A percentile compares a stretch with the other conserved stretches of the same genome.
phyloP scores from a whole-genome alignment of 768 basidiomycete species.

The Cyclocybe cylindracea region DNA sequence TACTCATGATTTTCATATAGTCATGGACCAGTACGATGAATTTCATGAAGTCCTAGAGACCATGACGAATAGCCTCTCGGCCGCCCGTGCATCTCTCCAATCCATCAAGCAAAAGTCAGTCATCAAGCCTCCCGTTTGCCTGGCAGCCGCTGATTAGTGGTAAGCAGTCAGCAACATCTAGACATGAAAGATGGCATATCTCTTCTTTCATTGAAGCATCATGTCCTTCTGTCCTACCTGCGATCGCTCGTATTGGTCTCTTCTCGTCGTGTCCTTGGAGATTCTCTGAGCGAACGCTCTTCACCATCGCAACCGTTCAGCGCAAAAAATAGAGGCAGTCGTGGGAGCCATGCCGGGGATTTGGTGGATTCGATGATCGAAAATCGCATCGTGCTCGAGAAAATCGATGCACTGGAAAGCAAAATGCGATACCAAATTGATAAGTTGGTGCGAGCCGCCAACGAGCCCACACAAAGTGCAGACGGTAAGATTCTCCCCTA shows the following conservation, averaged over 20 bases:
- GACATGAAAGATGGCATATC: conserved; percentile 84
- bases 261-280: conserved; percentile 69
- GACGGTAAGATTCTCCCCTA: conserved; percentile 53
- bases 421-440: conserved; percentile 96
- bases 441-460: conserved; percentile 81
- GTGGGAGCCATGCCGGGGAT: conserved; percentile 70
- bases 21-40: conserved; percentile 25
- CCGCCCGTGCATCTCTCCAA: conserved; percentile 58
- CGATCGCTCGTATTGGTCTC: conserved; percentile 78
- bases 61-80: conserved; percentile 63
- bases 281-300: conserved; percentile 54
- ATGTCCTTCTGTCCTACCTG: conserved; percentile 81
- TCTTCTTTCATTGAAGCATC: conserved; percentile 84
- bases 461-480: conserved; percentile 51
- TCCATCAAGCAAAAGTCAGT: conserved; percentile 57
- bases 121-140: conserved; percentile 5
- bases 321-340: conserved; percentile 43
- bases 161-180: conserved; percentile 28
- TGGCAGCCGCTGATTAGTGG: conserved; percentile 10
- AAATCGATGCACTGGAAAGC: conserved; percentile 79
- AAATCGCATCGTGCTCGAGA: conserved; percentile 83
- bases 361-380: conserved; percentile 80
- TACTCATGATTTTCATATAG: conserved; percentile 8
- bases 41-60: conserved; percentile 43
- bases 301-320: conserved; percentile 56